A percentile compares a stretch with the other conserved stretches of the same genome.
These are phyloP conservation scores for Mucor velutinosus DNA, from an alignment of 371 early-diverging fungal genomes.

Conservation along the genomic window DNA sequence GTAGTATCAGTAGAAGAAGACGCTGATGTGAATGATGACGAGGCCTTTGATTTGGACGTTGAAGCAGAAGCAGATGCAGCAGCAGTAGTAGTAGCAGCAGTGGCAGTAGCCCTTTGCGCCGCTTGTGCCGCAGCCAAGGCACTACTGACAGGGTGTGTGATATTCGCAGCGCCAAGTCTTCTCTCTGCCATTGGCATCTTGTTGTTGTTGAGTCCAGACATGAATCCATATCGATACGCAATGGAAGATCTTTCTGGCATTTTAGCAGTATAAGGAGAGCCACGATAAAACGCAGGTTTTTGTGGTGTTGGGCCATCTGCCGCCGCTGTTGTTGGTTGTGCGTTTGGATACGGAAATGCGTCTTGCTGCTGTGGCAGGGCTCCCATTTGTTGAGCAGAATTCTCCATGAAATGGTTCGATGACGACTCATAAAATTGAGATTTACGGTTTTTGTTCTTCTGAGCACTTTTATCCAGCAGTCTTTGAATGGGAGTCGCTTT, in stretches of 20 bases:
- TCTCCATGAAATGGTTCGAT: background rate
- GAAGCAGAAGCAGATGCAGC: background rate
- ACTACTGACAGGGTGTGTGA: slow-evolving; percentile 8
- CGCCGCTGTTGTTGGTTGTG: background rate
- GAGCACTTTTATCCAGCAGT: slow-evolving; percentile 4
- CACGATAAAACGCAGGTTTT: slow-evolving; percentile 20
- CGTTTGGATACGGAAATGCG: background rate
- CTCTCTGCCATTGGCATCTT: background rate
- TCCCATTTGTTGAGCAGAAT: too few relatives aligned
- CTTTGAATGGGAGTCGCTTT: slow-evolving; percentile 14
- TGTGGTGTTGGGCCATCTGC: background rate
- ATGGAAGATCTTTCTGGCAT: slow-evolving; percentile 17
- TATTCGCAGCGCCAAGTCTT: slow-evolving; percentile 1
- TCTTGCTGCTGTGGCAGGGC: background rate
- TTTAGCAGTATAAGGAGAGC: slow-evolving; percentile 20
- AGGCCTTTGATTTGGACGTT: background rate
- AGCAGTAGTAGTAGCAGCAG: background rate
- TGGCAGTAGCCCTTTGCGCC: background rate
- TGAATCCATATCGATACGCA: slow-evolving; percentile 25
- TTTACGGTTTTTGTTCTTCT: slow-evolving; percentile 8
- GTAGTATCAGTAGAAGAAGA: background rate
- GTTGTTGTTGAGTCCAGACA: slow-evolving; percentile 2
- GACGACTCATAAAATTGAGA: slow-evolving; percentile 12
- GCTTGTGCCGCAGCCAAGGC: background rate
- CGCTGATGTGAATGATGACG: background rate